Conservation (phyloP, 352 stramenopile genomes). For the Plasmopara halstedii region DNA sequence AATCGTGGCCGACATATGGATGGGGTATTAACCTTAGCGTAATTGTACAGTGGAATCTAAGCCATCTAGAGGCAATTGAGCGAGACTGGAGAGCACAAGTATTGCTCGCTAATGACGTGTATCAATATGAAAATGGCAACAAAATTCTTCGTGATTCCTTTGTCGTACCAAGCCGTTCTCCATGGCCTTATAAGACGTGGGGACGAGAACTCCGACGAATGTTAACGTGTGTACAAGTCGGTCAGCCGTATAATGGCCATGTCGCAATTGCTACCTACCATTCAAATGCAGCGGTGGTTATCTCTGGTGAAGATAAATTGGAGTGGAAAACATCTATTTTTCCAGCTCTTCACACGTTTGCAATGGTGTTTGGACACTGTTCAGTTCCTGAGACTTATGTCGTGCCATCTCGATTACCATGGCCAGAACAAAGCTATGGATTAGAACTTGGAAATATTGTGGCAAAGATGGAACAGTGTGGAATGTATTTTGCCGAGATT, state of each 20-base stretch:
- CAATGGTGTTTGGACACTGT: slow-evolving; percentile 19
- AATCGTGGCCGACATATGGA: slow-evolving; percentile 19
- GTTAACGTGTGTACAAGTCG: slow-evolving; percentile 14
- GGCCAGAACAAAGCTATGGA: slow-evolving; percentile 10
- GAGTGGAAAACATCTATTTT: slow-evolving; percentile 18
- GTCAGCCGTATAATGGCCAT: slow-evolving; percentile 18
- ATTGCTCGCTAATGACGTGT: slow-evolving; percentile 14
- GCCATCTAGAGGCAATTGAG: slow-evolving; percentile 14
- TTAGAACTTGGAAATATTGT: slow-evolving; percentile 11
- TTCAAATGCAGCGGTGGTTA: slow-evolving; percentile 1
- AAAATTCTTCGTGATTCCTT: slow-evolving; percentile 17
- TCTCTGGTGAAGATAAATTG: slow-evolving; percentile 1
- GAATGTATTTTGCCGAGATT: slow-evolving; percentile 17
- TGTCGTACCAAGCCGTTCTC: slow-evolving; percentile 17
- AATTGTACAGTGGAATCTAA: slow-evolving; percentile 21
- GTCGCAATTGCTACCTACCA: slow-evolving; percentile 10
- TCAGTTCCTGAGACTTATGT: slow-evolving; percentile 10
- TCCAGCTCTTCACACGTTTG: slow-evolving; percentile 17
- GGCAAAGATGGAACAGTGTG: slow-evolving; percentile 9
- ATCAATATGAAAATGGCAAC: slow-evolving; percentile 19
- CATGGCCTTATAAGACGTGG: slow-evolving; percentile 21
- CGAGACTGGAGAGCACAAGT: slow-evolving; percentile 19
- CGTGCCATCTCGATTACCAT: slow-evolving; percentile 13
- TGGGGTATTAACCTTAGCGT: slow-evolving; percentile 20
- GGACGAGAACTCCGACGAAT: slow-evolving; percentile 12